Conservation (phyloP, 495 filamentous ascomycete genomes). For the Neurospora tetrasperma region DNA sequence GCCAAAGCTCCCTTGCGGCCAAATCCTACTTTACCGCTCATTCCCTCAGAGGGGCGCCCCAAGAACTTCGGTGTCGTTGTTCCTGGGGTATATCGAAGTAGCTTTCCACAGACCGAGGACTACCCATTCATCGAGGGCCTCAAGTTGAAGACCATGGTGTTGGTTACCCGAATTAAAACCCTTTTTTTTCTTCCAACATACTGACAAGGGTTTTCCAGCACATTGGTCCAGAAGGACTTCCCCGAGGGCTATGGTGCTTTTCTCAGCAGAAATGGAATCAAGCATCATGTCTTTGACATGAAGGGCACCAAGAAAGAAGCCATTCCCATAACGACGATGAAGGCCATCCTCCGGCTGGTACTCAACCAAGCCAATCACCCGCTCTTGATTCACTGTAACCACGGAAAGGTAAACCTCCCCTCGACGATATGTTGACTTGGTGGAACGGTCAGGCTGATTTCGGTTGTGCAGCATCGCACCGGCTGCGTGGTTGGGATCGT, state of each 20-base stretch:
- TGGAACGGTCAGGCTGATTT: constrained; percentile 10
- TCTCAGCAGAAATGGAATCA: constrained; percentile 50
- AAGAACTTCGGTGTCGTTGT: constrained; percentile 58
- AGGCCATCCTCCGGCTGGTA: constrained; percentile 51
- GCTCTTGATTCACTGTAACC: constrained; percentile 78
- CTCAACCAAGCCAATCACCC: constrained; percentile 60
- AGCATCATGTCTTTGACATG: constrained; percentile 59
- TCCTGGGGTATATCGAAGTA: constrained; percentile 64
- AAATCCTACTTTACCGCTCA: not conserved
- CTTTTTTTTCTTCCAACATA: not conserved
- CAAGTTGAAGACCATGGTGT: constrained; percentile 66
- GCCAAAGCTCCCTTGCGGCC: not conserved
- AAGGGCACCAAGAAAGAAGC: constrained; percentile 64
- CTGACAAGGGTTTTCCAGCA: constrained; percentile 37
- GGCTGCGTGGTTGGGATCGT: constrained; percentile 69
- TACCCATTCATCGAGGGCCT: constrained; percentile 53
- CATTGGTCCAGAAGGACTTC: constrained; percentile 59
- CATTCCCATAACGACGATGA: constrained; percentile 52
- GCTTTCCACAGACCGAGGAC: constrained; percentile 56
- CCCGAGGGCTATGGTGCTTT: constrained; percentile 50
- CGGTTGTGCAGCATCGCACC: constrained; percentile 56
- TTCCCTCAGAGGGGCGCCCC: constrained; percentile 31
- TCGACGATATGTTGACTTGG: not conserved
- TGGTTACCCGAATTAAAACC: constrained; percentile 17
- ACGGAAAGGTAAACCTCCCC: constrained; percentile 54